Base-by-base conservation (phyloP, 2,329 filamentous ascomycete genomes). In the Ophiosphaerella korrae region DNA sequence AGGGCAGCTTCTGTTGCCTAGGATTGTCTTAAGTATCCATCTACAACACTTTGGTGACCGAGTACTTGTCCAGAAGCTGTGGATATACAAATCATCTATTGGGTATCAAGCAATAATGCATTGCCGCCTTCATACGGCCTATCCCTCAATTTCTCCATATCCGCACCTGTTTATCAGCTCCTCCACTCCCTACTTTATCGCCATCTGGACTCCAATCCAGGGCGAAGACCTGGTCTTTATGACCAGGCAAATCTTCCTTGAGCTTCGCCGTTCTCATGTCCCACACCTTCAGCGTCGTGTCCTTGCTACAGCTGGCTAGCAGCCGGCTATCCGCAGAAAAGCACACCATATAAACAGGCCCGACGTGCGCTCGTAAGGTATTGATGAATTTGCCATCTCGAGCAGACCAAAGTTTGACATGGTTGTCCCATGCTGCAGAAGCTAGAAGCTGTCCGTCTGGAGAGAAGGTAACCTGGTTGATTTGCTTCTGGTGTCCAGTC, bases 201-300 rank as follows among this genome's bases (percentile, higher is more conserved):
- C 94, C 94, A 71, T 97, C 92, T 0, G 91, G 88, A 62, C 89
- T 92, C 94, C 93, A 97, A 72, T 97, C 93, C 11, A 97, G 87
- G 0, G 92, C 91, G 73, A 92, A 97, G 0, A 97, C 92, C 72
- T 97, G 90, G 66, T 96, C 93, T 70, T 90, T 84, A 72, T 97
- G 93, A 0, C 93, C 92, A 0, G 92, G 91, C 39, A 97, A 78
- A 77, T 97, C 92, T 73, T 83, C 82, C 58, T 86, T 84, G 51
- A 99, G 77, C 75, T 95, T 96, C 43, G 88, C 89, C 1, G 88
- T 90, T 55, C 88, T 82, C 70, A 96, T 89, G 66, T 95, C 92
- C 92, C 93, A 99, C 5, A 95, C 89, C 71, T 96, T 97, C 42
- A 97, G 77, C 0, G 94, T 97, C 2, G 90, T 94, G 70, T 97